phyloP scores from a whole-genome alignment of 2,329 filamentous ascomycete genomes.

The Paracorniculantispora psalliotae region DNA sequence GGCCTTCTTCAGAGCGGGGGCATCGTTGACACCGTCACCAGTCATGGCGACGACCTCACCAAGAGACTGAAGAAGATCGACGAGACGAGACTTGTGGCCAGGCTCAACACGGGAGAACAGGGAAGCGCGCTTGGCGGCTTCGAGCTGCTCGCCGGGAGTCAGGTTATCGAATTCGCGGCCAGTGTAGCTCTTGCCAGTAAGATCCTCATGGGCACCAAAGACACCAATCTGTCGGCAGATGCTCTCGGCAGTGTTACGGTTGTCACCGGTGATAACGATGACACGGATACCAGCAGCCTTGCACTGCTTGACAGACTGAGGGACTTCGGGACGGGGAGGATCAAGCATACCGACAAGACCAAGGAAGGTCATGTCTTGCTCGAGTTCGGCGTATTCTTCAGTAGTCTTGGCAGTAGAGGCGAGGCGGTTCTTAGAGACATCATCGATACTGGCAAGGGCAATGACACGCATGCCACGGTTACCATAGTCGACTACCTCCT shows the following conservation, averaged over 20 bases:
- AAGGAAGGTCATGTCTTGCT: constrained; percentile 90
- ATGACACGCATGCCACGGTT: constrained; percentile 92
- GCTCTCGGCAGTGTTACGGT: constrained; percentile 93
- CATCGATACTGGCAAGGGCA: constrained; percentile 79
- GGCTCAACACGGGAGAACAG: constrained; percentile 96
- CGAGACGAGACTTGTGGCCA: constrained; percentile 92
- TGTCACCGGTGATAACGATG: constrained; percentile 97
- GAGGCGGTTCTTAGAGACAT: constrained; percentile 66
- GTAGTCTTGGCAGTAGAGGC: constrained; percentile 73
- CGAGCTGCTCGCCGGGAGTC: constrained; percentile 70
- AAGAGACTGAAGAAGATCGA: constrained; percentile 88
- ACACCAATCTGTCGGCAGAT: constrained; percentile 97
- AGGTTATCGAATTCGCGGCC: constrained; percentile 91
- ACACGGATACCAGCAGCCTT: constrained; percentile 91
- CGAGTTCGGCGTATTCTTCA: constrained; percentile 76
- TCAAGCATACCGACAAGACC: constrained; percentile 96
- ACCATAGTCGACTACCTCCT: constrained; percentile 83
- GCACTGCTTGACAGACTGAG: constrained; percentile 80
- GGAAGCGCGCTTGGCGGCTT: constrained; percentile 78
- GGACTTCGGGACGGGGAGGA: constrained; percentile 88
- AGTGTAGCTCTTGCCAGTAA: constrained; percentile 89
- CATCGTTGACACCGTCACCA: constrained; percentile 97
- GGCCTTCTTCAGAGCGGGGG: constrained; percentile 94
- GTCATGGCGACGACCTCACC: constrained; percentile 99
- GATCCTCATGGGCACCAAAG: constrained; percentile 75